These are phyloP conservation scores for Magnusiomyces ingens DNA, from an alignment of 1,139 yeast species.

Conservation along the genomic window DNA sequence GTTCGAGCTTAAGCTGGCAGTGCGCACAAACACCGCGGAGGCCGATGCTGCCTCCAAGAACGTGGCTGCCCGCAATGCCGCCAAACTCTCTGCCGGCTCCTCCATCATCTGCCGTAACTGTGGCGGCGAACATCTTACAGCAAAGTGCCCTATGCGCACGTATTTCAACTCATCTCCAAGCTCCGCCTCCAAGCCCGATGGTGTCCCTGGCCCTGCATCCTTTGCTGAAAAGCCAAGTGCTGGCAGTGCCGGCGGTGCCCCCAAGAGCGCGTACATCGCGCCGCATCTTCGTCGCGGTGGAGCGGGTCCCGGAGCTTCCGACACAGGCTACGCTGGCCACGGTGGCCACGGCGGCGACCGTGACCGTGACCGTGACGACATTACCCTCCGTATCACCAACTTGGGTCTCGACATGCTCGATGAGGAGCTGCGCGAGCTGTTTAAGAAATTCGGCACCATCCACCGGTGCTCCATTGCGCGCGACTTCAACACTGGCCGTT, in stretches of 20 bases:
- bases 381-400: conserved; percentile 88
- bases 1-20: conserved; percentile 38
- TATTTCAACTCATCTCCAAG: conserved; percentile 30
- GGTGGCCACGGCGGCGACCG: conserved; percentile 23
- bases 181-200: conserved; percentile 28
- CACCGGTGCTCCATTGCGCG: conserved; percentile 79
- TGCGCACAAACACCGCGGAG: conserved; percentile 21
- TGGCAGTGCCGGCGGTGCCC: conserved; percentile 29
- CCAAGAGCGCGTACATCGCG: conserved; percentile 55
- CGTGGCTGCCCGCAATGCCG: conserved; percentile 53
- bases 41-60: conserved; percentile 27
- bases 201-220: conserved; percentile 27
- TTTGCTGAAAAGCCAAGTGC: conserved; percentile 17
- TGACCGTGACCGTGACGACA: conserved; percentile 63
- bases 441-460: conserved; percentile 60
- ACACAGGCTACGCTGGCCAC: conserved; percentile 29
- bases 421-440: conserved; percentile 66
- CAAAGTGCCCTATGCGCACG: conserved; percentile 85
- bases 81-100: conserved; percentile 44
- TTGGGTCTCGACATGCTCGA: conserved; percentile 82
- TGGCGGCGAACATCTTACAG: conserved; percentile 90
- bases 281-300: conserved; percentile 60
- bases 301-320: conserved; percentile 41
- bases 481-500: conserved; percentile 89
- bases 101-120: conserved; percentile 77